phyloP scores from a whole-genome alignment of 257 asterid genomes.

The Voacanga thouarsii region DNA sequence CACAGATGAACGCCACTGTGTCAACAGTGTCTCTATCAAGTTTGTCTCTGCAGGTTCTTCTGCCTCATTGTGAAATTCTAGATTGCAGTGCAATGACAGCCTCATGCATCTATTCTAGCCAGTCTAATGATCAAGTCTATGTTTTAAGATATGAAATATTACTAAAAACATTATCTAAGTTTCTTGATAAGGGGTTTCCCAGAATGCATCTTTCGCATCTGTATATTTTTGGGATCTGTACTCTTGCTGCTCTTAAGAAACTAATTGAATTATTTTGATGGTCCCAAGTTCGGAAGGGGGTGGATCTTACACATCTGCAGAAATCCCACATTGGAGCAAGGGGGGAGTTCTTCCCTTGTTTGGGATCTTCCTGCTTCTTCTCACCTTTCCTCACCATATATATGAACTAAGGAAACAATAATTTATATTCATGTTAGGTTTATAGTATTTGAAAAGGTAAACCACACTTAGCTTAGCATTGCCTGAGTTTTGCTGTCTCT shows the following conservation, averaged over 20 bases:
- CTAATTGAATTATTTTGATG: background rate
- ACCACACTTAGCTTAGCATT: no score
- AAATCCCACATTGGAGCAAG: no score
- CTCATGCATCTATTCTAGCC: background rate
- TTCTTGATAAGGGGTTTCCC: background rate
- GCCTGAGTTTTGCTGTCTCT: no score
- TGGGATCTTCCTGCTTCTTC: no score
- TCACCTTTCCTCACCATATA: no score
- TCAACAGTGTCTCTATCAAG: conserved; percentile 72
- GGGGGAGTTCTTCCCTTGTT: no score
- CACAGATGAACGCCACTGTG: conserved; percentile 75
- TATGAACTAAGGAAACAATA: no score
- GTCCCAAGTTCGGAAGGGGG: background rate
- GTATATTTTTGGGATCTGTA: background rate
- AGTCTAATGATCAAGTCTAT: background rate
- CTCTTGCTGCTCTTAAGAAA: background rate
- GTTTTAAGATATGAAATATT: background rate
- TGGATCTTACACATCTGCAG: background rate
- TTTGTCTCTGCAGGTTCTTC: conserved; percentile 31
- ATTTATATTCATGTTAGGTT: no score
- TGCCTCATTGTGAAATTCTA: background rate
- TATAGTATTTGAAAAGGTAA: no score
- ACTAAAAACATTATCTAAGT: background rate
- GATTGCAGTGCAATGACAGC: background rate
- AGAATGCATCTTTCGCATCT: background rate